These are phyloP conservation scores for Ceratobasidium sp. DNA, from an alignment of 1,284 basidiomycete species.

Conservation along the genomic window DNA sequence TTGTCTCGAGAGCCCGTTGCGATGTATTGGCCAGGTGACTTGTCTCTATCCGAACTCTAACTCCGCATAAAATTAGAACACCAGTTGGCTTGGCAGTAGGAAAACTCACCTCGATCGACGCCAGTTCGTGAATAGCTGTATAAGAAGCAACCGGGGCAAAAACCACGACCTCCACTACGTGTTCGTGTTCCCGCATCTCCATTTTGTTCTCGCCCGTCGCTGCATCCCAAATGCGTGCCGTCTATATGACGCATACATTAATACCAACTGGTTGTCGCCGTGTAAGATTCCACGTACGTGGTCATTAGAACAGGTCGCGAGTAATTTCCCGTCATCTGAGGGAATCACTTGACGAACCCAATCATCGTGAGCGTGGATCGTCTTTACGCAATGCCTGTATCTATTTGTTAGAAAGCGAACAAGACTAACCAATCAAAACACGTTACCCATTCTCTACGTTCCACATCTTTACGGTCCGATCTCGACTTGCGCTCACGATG, in stretches of 20 bases:
- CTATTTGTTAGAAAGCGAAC: neutral
- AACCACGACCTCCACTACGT: constrained; percentile 82
- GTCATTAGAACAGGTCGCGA: constrained; percentile 85
- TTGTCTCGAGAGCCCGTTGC: constrained; percentile 89
- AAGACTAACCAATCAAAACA: constrained; percentile 46
- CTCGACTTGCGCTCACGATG: constrained; percentile 85
- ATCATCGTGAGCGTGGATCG: constrained; percentile 67
- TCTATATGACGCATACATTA: constrained; percentile 57
- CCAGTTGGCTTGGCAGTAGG: constrained; percentile 1
- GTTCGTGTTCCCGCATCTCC: constrained; percentile 87
- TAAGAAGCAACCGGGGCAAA: constrained; percentile 83
- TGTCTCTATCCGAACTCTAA: constrained; percentile 48
- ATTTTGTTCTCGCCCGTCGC: constrained; percentile 78
- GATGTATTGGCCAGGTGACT: constrained; percentile 62
- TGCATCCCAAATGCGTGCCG: constrained; percentile 81
- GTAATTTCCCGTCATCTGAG: constrained; percentile 75
- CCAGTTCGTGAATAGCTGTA: constrained; percentile 77
- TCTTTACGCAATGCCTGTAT: constrained; percentile 65
- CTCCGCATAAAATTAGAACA: neutral
- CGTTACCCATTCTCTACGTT: constrained; percentile 79
- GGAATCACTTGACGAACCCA: constrained; percentile 76
- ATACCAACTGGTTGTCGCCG: neutral
- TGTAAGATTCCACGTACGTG: constrained; percentile 63
- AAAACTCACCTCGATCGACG: constrained; percentile 66
- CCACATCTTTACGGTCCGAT: constrained; percentile 86